Evolutionary conservation across 1,139 yeast species (phyloP).

Genomic region (Blastobotrys raffinosifermentans): DNA sequence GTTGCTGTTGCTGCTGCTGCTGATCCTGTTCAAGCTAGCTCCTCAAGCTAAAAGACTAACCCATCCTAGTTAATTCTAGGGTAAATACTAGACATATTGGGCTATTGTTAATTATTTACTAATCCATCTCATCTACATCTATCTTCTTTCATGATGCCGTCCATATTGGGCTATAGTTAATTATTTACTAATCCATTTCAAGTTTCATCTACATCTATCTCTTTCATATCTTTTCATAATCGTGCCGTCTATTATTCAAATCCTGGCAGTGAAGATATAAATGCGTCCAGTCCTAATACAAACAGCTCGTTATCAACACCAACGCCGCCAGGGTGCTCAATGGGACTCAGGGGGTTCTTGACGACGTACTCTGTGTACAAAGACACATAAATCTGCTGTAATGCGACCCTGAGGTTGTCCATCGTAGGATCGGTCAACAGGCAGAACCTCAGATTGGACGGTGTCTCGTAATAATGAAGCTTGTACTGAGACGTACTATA

Average conservation of each 20-base stretch:
- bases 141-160: too few species aligned
- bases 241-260: constrained; percentile 21
- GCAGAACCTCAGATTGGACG: constrained; percentile 71
- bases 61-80: too few species aligned
- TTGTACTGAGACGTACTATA: constrained; percentile 70
- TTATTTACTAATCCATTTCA: too few species aligned
- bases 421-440: constrained; percentile 63
- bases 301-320: constrained; percentile 38
- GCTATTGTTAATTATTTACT: too few species aligned
- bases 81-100: too few species aligned
- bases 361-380: constrained; percentile 65
- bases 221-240: too few species aligned
- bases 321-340: constrained; percentile 32
- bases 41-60: too few species aligned
- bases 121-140: too few species aligned
- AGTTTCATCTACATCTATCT: too few species aligned
- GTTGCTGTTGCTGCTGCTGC: too few species aligned
- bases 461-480: constrained; percentile 74
- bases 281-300: constrained; percentile 36
- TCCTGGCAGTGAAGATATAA: constrained; percentile 33
- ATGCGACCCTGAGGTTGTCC: constrained; percentile 53
- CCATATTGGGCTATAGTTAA: too few species aligned
- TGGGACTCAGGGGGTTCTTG: constrained; percentile 44
- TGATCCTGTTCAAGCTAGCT: too few species aligned
- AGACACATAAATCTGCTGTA: constrained; percentile 63